These are phyloP conservation scores for Solanum ossicruentum DNA, from an alignment of 257 asterid species.

Conservation along the genomic window DNA sequence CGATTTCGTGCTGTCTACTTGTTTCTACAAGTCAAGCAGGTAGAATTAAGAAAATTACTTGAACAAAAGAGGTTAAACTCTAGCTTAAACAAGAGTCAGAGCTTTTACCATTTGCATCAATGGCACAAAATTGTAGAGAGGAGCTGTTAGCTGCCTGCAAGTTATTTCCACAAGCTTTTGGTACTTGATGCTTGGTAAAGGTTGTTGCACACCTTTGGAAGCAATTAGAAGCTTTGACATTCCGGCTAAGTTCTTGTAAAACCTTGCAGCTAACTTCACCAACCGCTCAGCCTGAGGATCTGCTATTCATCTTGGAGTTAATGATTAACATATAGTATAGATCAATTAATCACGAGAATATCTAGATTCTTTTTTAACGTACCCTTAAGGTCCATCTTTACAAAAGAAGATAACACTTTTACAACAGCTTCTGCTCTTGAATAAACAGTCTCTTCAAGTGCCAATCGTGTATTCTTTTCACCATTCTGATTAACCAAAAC, in stretches of 20 bases:
- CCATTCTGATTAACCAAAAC: slow-evolving; percentile 27
- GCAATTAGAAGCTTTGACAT: slow-evolving; percentile 57
- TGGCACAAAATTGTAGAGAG: slow-evolving; percentile 54
- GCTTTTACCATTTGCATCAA: slow-evolving; percentile 54
- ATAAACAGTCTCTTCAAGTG: slow-evolving; percentile 47
- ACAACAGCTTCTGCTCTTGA: slow-evolving; percentile 60
- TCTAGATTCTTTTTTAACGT: slow-evolving; percentile 1
- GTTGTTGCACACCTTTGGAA: slow-evolving; percentile 60
- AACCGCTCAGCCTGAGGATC: slow-evolving; percentile 73
- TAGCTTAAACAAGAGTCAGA: not conserved
- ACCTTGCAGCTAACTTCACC: slow-evolving; percentile 46
- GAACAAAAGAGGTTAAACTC: not conserved
- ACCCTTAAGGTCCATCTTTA: slow-evolving; percentile 63
- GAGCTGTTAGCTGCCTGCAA: slow-evolving; percentile 60
- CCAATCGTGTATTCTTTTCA: slow-evolving; percentile 27
- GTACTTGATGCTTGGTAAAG: slow-evolving; percentile 45
- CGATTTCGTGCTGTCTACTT: slow-evolving; percentile 40
- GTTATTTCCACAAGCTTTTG: slow-evolving; percentile 78
- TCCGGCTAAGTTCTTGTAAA: slow-evolving; percentile 63
- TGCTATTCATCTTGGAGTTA: slow-evolving; percentile 17
- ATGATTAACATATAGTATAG: not conserved
- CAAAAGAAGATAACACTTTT: slow-evolving; percentile 52
- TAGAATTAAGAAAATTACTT: not conserved
- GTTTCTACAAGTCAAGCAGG: slow-evolving; percentile 31
- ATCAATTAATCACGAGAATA: not conserved